Conservation (phyloP, 139 green algal species). For the Tetradesmus lagerheimii region DNA sequence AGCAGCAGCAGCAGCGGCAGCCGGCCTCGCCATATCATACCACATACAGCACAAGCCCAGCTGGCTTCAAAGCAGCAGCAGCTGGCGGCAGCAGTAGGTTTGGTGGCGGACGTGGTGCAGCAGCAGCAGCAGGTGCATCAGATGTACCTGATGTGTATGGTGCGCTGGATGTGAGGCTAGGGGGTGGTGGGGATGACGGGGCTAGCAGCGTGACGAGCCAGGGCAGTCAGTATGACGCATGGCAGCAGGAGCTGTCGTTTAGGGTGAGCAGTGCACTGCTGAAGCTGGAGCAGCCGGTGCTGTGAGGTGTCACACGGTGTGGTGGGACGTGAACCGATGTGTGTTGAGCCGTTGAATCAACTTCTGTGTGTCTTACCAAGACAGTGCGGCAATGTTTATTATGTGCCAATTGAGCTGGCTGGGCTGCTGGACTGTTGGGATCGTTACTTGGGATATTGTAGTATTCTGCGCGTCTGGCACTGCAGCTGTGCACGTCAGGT, state of each 20-base stretch:
- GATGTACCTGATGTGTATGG: neutral
- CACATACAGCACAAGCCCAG: neutral
- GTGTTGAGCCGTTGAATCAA: neutral
- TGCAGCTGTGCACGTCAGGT: no score
- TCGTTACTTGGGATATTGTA: no score
- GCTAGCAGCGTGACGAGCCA: neutral
- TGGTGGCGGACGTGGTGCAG: neutral
- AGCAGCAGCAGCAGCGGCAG: neutral
- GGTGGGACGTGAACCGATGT: no score
- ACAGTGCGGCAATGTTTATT: no score
- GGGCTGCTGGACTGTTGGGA: neutral
- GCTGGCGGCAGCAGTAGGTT: neutral
- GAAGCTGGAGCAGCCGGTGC: constrained; percentile 36
- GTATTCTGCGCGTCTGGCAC: no score
- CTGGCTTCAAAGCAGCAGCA: neutral
- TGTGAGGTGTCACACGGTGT: neutral
- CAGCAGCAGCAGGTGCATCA: neutral
- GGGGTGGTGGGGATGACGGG: neutral
- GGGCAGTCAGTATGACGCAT: constrained; percentile 27
- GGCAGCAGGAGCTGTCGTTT: constrained; percentile 41
- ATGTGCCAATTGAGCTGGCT: neutral
- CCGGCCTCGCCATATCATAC: neutral
- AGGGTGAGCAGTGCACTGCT: constrained; percentile 25
- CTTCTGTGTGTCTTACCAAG: neutral
- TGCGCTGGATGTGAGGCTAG: neutral